Base-by-base conservation (phyloP, 2,329 filamentous ascomycete genomes). In the Onygena corvina region DNA sequence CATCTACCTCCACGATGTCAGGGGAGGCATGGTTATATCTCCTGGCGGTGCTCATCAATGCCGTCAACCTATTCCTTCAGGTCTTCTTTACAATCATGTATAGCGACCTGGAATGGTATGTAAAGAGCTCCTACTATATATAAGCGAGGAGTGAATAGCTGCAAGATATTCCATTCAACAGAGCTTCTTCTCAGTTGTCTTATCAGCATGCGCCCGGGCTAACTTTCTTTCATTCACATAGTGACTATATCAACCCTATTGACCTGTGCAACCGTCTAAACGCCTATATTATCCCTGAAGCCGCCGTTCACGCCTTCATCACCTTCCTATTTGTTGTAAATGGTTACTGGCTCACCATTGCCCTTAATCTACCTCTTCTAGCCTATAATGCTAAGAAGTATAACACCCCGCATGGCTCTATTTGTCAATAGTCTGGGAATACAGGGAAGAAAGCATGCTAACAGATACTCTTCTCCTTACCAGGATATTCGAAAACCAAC, bases 21-120 rank as follows among this genome's bases (percentile, higher is more conserved):
- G 89, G 89, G 71, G 89, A 95, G 79, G 89, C 89, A 69, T 95
- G 92, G 92, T 76, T 98, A 68, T 98, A 93, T 76, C 82, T 98
- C 63, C 78, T 98, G 71, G 83, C 90, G 72, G 93, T 98, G 71
- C 79, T 98, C 68, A 93, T 98, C 76, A 98, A 98, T 76, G 92
- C 92, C 75, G 89, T 98, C 80, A 98, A 98, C 77, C 80, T 98
- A 65, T 98, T 98, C 72, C 79, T 98, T 51, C 93, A 98, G 75
- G 92, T 98, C 62, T 98, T 98, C 79, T 98, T 98, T 76, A 98
- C 92, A 52, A 98, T 98, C 67, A 98, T 98, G 93, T 98, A 96
- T 75, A 94, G 87, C 71, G 92, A 98, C 77, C 73, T 98, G 63
- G 92, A 98, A 84, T 98, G 92, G 89, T 94, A 75, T 64, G 86